A percentile compares a stretch with the other conserved stretches of the same genome.
Evolutionary conservation across 2,329 filamentous ascomycete species (phyloP).

Genomic region (Hypoxylon sp.): DNA sequence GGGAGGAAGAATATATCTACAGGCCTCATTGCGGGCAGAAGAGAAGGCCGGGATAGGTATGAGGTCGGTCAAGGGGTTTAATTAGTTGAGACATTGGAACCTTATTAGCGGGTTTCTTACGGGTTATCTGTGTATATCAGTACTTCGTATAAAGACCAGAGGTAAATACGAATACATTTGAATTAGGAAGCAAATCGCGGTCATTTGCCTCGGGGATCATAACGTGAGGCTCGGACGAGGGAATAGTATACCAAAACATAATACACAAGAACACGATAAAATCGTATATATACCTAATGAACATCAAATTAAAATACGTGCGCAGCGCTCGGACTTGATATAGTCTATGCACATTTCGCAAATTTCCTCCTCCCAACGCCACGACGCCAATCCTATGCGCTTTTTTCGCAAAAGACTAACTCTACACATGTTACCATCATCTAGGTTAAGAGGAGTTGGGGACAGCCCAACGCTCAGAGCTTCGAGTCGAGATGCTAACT

Average conservation of each 20-base stretch:
- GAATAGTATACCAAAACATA: not conserved
- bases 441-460: not conserved
- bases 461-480: not conserved
- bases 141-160: slow-evolving; percentile 19
- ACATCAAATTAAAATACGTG: slow-evolving; percentile 27
- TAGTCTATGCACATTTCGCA: slow-evolving; percentile 25
- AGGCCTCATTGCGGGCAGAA: not conserved
- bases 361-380: slow-evolving; percentile 36
- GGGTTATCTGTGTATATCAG: slow-evolving; percentile 16
- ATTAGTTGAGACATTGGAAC: not conserved
- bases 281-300: slow-evolving; percentile 23
- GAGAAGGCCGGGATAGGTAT: slow-evolving; percentile 4
- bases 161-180: slow-evolving; percentile 13
- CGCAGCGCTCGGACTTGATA: slow-evolving; percentile 24
- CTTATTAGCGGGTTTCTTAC: not conserved
- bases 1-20: slow-evolving; percentile 7
- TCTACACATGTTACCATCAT: slow-evolving; percentile 32
- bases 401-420: slow-evolving; percentile 25
- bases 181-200: not conserved
- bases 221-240: not conserved
- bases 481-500: slow-evolving; percentile 2
- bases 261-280: slow-evolving; percentile 5
- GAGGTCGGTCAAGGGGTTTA: slow-evolving; percentile 1
- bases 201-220: not conserved
- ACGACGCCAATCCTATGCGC: slow-evolving; percentile 43